These are phyloP conservation scores for Vinca minor DNA, from an alignment of 257 asterid genomes.

Conservation along the genomic window DNA sequence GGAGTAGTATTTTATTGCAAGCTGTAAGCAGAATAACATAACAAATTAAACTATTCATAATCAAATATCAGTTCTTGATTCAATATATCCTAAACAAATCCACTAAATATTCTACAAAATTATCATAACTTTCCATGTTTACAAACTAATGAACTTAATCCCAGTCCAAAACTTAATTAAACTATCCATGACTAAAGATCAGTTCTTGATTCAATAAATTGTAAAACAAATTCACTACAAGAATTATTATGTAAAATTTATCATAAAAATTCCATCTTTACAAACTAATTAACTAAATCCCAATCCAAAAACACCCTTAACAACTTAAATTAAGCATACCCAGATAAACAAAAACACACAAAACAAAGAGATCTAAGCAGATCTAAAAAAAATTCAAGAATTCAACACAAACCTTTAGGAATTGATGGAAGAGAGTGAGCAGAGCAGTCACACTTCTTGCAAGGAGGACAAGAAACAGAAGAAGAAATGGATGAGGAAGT, in stretches of 20 bases:
- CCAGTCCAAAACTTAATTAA: neutral
- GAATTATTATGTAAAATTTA: neutral
- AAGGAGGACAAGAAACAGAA: constrained; percentile 47
- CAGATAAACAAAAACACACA: neutral
- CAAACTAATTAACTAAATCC: neutral
- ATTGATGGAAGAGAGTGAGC: constrained; percentile 53
- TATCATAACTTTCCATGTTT: neutral
- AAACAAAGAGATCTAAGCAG: constrained; percentile 11
- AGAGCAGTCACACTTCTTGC: constrained; percentile 67
- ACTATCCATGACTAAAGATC: neutral
- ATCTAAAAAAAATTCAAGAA: constrained; percentile 6
- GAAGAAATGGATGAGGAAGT: constrained; percentile 45
- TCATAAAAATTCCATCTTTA: neutral
- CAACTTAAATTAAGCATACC: neutral
- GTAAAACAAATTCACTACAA: neutral
- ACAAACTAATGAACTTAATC: neutral
- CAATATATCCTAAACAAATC: neutral
- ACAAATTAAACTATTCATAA: neutral
- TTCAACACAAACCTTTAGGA: constrained; percentile 40
- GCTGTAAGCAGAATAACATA: neutral
- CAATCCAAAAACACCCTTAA: neutral
- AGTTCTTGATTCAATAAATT: neutral
- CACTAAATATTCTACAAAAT: neutral
- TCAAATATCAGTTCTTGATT: neutral
- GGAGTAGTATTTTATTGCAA: neutral